Conservation (phyloP, 768 basidiomycete species). For the Psilocybe cyanescens region DNA sequence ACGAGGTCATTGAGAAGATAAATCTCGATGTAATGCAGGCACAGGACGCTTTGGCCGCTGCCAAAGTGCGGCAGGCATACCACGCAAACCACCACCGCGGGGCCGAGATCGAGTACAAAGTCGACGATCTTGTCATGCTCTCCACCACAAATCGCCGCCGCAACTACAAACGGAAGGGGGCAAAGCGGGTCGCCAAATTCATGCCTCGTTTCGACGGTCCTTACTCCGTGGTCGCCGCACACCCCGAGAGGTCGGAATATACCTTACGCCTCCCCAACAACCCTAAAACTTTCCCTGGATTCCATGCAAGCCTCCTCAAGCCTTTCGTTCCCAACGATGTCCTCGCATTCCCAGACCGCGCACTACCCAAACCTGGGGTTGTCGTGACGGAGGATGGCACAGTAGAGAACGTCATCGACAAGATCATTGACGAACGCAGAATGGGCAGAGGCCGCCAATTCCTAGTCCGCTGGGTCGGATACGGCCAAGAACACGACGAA, state of each 20-base stretch:
- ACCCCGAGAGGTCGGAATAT: slow-evolving; percentile 25
- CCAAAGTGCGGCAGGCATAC: slow-evolving; percentile 28
- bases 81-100: slow-evolving; percentile 31
- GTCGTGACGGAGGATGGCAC: slow-evolving; percentile 1
- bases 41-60: background rate
- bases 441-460: slow-evolving; percentile 31
- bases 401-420: slow-evolving; percentile 27
- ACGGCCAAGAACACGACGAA: slow-evolving; percentile 27
- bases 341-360: slow-evolving; percentile 27
- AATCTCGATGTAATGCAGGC: slow-evolving; percentile 4
- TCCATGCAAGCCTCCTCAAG: slow-evolving; percentile 35
- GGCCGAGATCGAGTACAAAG: slow-evolving; percentile 23
- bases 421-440: slow-evolving; percentile 28
- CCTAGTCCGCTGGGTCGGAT: slow-evolving; percentile 34
- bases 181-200: slow-evolving; percentile 41
- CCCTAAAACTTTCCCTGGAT: slow-evolving; percentile 28
- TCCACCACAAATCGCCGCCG: slow-evolving; percentile 32
- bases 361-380: background rate
- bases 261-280: slow-evolving; percentile 32
- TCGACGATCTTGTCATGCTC: slow-evolving; percentile 41
- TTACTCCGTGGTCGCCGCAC: slow-evolving; percentile 15
- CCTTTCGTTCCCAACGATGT: slow-evolving; percentile 33
- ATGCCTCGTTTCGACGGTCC: slow-evolving; percentile 40
- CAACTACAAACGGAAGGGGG: slow-evolving; percentile 32
- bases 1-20: slow-evolving; percentile 1